Conservation (phyloP, 2,329 filamentous ascomycete genomes). For the Colletotrichum chlorophyti region DNA sequence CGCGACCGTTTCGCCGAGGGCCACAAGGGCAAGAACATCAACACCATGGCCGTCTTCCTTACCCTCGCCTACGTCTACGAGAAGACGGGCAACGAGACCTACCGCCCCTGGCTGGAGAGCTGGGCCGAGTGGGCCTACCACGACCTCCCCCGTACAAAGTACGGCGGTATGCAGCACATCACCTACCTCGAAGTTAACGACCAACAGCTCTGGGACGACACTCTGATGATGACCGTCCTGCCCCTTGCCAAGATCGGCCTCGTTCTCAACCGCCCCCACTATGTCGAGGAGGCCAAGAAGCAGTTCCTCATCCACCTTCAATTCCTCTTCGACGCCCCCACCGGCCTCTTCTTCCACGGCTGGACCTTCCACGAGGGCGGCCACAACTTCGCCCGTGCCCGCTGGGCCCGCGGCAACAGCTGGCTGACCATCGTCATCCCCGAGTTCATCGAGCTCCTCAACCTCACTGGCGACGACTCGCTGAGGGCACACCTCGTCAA, state of each 20-base stretch:
- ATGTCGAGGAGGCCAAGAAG: constrained; percentile 78
- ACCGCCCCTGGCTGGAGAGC: constrained; percentile 78
- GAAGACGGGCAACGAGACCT: constrained; percentile 70
- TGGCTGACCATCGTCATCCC: constrained; percentile 88
- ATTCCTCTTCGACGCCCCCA: constrained; percentile 75
- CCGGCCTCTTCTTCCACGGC: constrained; percentile 81
- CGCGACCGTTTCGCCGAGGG: constrained; percentile 70
- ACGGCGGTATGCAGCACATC: constrained; percentile 77
- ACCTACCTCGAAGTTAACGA: constrained; percentile 76
- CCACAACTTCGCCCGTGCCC: constrained; percentile 64
- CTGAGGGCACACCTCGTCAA: constrained; percentile 65
- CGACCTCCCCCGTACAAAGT: constrained; percentile 74
- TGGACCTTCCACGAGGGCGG: constrained; percentile 78
- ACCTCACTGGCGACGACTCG: constrained; percentile 67
- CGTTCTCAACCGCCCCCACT: constrained; percentile 72
- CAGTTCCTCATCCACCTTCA: constrained; percentile 82
- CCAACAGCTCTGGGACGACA: constrained; percentile 84
- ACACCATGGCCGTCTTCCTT: constrained; percentile 81
- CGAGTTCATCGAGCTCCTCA: constrained; percentile 78
- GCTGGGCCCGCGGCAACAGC: constrained; percentile 68
- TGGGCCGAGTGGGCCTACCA: constrained; percentile 88
- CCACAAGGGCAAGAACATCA: constrained; percentile 84
- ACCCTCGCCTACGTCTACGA: constrained; percentile 82
- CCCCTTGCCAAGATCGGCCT: constrained; percentile 82
- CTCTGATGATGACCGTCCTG: constrained; percentile 86